Evolutionary conservation across 805 yeast genomes (phyloP).

Genomic region (Sporopachydermia lactativora): DNA sequence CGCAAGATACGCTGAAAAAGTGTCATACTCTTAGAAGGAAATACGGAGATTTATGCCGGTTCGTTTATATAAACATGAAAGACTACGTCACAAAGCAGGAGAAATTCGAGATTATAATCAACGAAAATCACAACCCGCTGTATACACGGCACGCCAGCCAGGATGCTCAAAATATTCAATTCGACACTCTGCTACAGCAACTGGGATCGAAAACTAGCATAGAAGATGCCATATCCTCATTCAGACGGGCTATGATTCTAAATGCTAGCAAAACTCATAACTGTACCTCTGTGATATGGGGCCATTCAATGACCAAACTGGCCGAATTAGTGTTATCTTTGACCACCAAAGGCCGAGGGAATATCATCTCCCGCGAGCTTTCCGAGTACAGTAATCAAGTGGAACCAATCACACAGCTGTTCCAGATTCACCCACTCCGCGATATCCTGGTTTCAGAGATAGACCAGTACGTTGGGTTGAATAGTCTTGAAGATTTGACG

Average conservation of each 20-base stretch:
- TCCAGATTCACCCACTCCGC: constrained; percentile 54
- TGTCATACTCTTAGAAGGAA: constrained; percentile 11
- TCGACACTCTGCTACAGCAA: background rate
- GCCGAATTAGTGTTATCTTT: constrained; percentile 71
- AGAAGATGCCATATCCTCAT: constrained; percentile 42
- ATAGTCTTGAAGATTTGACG: constrained; percentile 23
- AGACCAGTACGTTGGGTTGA: constrained; percentile 34
- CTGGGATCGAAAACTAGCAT: constrained; percentile 33
- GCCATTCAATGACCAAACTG: constrained; percentile 69
- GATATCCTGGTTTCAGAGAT: constrained; percentile 66
- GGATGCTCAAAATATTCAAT: background rate
- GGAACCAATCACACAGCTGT: constrained; percentile 21
- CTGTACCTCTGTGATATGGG: constrained; percentile 50
- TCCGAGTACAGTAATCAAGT: constrained; percentile 27
- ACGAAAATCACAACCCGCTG: constrained; percentile 19
- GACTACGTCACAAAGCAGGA: constrained; percentile 17
- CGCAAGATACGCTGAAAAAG: constrained; percentile 9
- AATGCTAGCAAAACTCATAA: constrained; percentile 29
- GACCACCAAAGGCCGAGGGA: constrained; percentile 80
- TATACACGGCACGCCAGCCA: constrained; percentile 6
- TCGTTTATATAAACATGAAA: constrained; percentile 28
- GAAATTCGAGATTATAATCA: constrained; percentile 21
- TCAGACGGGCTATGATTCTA: constrained; percentile 33
- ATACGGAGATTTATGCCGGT: constrained; percentile 25
- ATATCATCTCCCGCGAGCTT: constrained; percentile 38